Conservation (phyloP, 2,329 filamentous ascomycete genomes). For the Fusarium sp. region DNA sequence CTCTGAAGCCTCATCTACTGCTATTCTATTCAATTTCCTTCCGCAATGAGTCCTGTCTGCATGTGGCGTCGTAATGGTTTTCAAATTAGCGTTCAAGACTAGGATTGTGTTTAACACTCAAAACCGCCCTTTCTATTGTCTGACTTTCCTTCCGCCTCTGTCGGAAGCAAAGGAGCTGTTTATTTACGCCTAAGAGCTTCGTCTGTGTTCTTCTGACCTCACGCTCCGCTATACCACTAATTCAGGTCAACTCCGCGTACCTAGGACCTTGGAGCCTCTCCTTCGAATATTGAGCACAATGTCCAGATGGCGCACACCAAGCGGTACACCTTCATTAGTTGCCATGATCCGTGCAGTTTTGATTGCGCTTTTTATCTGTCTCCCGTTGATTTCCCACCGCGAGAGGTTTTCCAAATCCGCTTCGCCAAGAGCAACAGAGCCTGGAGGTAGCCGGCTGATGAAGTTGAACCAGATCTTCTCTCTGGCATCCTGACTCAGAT, state of each 20-base stretch:
- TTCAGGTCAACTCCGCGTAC: neutral
- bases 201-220: too few species aligned
- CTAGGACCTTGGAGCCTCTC: neutral
- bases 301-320: conserved; percentile 8
- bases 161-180: too few species aligned
- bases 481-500: conserved; percentile 35
- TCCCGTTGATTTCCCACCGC: conserved; percentile 17
- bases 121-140: too few species aligned
- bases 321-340: neutral
- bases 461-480: conserved; percentile 39
- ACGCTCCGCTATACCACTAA: too few species aligned
- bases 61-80: too few species aligned
- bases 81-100: too few species aligned
- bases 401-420: conserved; percentile 2
- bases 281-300: conserved; percentile 8
- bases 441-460: neutral
- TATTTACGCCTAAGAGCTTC: too few species aligned
- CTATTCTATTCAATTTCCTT: too few species aligned
- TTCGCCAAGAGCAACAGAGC: rapidly evolving
- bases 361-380: conserved; percentile 31
- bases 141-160: too few species aligned
- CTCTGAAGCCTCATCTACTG: too few species aligned
- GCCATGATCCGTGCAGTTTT: conserved; percentile 23
- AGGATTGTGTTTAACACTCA: too few species aligned
- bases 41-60: too few species aligned